Percentiles rank a stretch among this genome's conserved stretches.
phyloP scores from a whole-genome alignment of 495 filamentous ascomycete genomes.

The Aspergillus diversus region DNA sequence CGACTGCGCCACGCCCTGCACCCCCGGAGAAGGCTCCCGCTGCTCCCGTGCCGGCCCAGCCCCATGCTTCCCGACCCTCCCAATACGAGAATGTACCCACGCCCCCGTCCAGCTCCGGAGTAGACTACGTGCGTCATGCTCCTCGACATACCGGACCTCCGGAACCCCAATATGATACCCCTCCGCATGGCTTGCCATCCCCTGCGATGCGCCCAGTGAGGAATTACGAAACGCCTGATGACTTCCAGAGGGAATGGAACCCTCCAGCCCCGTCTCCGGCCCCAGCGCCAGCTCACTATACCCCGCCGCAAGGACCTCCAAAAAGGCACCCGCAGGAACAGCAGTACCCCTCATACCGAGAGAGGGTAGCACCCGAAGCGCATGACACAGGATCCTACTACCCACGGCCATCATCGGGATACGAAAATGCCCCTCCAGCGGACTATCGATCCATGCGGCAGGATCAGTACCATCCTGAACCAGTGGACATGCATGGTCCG shows the following conservation, averaged over 20 bases:
- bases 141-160: constrained; percentile 23
- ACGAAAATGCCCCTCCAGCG: constrained; percentile 31
- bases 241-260: constrained; percentile 38
- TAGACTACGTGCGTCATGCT: constrained; percentile 26
- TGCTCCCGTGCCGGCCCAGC: constrained; percentile 26
- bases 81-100: constrained; percentile 31
- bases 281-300: constrained; percentile 11
- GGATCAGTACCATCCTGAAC: constrained; percentile 23
- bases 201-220: constrained; percentile 25
- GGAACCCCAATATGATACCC: constrained; percentile 31
- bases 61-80: constrained; percentile 29
- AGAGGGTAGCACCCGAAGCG: constrained; percentile 18
- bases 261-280: constrained; percentile 23
- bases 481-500: constrained; percentile 21
- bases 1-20: constrained; percentile 28
- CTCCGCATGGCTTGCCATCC: constrained; percentile 25
- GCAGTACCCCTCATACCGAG: constrained; percentile 24
- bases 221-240: constrained; percentile 36
- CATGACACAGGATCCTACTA: constrained; percentile 34
- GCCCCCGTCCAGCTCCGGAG: constrained; percentile 23
- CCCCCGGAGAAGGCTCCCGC: constrained; percentile 33
- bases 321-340: constrained; percentile 32
- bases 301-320: constrained; percentile 9
- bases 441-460: constrained; percentile 34
- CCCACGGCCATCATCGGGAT: constrained; percentile 34